Evolutionary conservation across 2,329 filamentous ascomycete genomes (phyloP).

Genomic region (Colletotrichum plurivorum): DNA sequence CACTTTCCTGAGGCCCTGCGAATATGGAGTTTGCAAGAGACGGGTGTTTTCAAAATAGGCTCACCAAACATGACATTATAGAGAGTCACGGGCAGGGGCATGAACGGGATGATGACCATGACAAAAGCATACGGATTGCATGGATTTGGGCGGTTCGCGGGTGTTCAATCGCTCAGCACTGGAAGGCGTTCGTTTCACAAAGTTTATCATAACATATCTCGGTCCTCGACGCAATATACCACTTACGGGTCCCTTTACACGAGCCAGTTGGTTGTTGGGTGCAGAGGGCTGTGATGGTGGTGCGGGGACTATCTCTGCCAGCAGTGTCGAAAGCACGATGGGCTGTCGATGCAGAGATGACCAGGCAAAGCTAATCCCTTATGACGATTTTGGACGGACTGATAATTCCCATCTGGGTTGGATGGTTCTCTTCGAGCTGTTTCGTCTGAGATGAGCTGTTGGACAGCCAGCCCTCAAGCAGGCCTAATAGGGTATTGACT

Average conservation of each 20-base stretch:
- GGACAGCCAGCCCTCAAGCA: not conserved
- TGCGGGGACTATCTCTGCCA: not conserved
- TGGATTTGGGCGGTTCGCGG: conserved; percentile 15
- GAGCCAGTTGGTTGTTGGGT: not conserved
- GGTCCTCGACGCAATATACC: conserved; percentile 23
- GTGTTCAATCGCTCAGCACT: not conserved
- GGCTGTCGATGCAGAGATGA: no score
- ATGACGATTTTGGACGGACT: no score
- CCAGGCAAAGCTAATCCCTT: no score
- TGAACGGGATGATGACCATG: conserved; percentile 29
- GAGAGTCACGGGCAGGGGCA: not conserved
- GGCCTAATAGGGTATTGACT: not conserved
- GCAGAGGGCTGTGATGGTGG: not conserved
- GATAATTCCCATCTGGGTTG: no score
- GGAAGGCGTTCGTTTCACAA: conserved; percentile 19
- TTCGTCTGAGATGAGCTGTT: not conserved
- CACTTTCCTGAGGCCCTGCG: not conserved
- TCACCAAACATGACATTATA: conserved; percentile 17
- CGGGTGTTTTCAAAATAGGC: conserved; percentile 9
- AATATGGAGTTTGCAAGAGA: conserved; percentile 25
- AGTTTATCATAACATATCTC: not conserved
- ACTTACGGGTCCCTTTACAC: not conserved
- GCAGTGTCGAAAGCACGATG: no score
- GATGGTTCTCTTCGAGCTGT: not conserved
- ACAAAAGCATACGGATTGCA: conserved; percentile 39